A percentile compares a stretch with the other conserved stretches of the same genome.
These are phyloP conservation scores for Grifola frondosa DNA, from an alignment of 1,284 basidiomycete species.

Conservation along the genomic window DNA sequence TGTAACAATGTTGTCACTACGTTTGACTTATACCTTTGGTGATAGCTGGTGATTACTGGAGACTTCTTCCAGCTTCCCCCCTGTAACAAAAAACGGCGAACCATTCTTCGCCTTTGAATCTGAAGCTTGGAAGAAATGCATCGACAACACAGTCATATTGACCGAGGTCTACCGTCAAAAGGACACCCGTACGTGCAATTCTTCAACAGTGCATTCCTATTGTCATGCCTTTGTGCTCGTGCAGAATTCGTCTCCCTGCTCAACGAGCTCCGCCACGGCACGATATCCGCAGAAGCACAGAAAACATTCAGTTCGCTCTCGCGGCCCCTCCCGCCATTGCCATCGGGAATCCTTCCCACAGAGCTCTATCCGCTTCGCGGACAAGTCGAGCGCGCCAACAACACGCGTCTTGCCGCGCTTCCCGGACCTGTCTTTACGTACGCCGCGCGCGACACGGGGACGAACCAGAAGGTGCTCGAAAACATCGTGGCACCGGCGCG, in stretches of 20 bases:
- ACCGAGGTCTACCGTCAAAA: constrained; percentile 86
- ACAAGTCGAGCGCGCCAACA: constrained; percentile 57
- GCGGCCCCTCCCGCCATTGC: constrained; percentile 36
- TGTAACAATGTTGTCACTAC: neutral
- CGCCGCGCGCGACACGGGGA: constrained; percentile 44
- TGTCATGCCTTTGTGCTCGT: neutral
- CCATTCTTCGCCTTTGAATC: constrained; percentile 88
- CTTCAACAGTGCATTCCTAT: neutral
- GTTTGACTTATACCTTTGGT: neutral
- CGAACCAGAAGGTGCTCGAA: constrained; percentile 36
- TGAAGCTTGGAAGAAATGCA: constrained; percentile 74
- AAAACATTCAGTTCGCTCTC: constrained; percentile 46
- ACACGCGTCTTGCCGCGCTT: constrained; percentile 32
- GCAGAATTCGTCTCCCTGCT: constrained; percentile 86
- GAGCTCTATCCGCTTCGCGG: constrained; percentile 66
- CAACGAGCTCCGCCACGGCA: constrained; percentile 87
- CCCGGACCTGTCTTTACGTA: constrained; percentile 31
- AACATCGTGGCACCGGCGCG: constrained; percentile 37
- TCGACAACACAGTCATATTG: constrained; percentile 81
- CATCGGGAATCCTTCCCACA: constrained; percentile 52
- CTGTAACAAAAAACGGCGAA: constrained; percentile 62
- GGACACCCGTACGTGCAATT: constrained; percentile 37
- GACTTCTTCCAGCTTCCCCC: constrained; percentile 98
- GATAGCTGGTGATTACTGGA: constrained; percentile 82
- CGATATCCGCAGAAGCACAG: constrained; percentile 41